Evolutionary conservation across 1,284 basidiomycete genomes (phyloP).

Genomic region (Mycena sp.): DNA sequence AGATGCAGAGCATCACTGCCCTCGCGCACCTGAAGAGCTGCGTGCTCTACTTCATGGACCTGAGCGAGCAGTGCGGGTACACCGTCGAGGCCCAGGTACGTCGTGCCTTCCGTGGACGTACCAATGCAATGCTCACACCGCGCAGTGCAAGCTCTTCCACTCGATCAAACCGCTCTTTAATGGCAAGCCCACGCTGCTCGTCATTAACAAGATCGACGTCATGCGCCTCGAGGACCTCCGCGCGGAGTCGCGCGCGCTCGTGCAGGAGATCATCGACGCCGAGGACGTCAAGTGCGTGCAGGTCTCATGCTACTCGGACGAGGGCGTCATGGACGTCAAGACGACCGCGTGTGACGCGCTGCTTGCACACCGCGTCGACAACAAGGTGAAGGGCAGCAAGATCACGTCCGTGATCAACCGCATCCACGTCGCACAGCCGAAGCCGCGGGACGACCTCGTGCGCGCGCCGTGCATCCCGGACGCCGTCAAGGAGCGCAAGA

Average conservation of each 20-base stretch:
- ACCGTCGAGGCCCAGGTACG: slow-evolving; percentile 80
- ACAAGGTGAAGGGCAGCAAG: slow-evolving; percentile 93
- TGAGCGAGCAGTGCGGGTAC: slow-evolving; percentile 96
- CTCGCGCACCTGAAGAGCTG: slow-evolving; percentile 93
- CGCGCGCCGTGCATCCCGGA: slow-evolving; percentile 91
- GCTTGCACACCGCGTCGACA: slow-evolving; percentile 91
- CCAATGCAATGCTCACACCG: too few species aligned
- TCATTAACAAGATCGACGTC: slow-evolving; percentile 97
- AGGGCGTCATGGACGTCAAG: slow-evolving; percentile 95
- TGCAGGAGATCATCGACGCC: slow-evolving; percentile 85
- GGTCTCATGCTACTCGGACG: slow-evolving; percentile 93
- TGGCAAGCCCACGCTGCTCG: slow-evolving; percentile 91
- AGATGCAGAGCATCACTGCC: slow-evolving; percentile 98
- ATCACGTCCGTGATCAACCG: slow-evolving; percentile 92
- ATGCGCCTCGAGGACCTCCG: slow-evolving; percentile 84
- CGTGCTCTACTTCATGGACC: slow-evolving; percentile 96
- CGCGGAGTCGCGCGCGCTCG: slow-evolving; percentile 77
- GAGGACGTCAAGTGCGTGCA: slow-evolving; percentile 81
- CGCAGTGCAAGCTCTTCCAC: slow-evolving; percentile 93
- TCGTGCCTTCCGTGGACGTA: too few species aligned
- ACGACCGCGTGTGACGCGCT: slow-evolving; percentile 93
- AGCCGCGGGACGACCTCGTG: slow-evolving; percentile 86
- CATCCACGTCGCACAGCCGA: slow-evolving; percentile 92
- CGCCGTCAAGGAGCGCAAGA: slow-evolving; percentile 76
- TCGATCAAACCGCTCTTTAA: slow-evolving; percentile 96